Conservation (phyloP, 164 flowering plant genomes). For the Vitis rupestris region DNA sequence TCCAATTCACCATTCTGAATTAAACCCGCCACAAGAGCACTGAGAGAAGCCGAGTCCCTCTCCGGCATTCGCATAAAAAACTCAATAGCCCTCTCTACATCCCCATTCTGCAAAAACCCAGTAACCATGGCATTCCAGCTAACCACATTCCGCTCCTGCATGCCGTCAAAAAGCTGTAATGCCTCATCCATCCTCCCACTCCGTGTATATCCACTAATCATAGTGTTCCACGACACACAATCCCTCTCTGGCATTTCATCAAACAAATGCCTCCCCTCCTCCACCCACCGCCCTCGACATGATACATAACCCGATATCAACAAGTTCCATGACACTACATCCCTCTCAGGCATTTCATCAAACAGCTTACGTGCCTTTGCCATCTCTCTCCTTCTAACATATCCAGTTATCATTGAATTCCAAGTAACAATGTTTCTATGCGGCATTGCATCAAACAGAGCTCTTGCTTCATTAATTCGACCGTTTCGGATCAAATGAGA, state of each 20-base stretch:
- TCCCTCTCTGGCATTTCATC: slow-evolving; percentile 44
- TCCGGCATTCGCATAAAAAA: slow-evolving; percentile 38
- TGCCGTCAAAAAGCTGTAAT: slow-evolving; percentile 23
- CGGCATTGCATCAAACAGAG: slow-evolving; percentile 11
- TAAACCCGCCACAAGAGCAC: slow-evolving; percentile 50
- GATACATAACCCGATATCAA: slow-evolving; percentile 32
- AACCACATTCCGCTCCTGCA: slow-evolving; percentile 45
- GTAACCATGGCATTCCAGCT: slow-evolving; percentile 52
- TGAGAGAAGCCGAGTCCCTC: slow-evolving; percentile 33
- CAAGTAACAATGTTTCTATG: slow-evolving; percentile 24
- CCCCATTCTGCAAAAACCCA: slow-evolving; percentile 44
- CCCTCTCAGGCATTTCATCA: slow-evolving; percentile 28
- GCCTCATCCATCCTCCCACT: slow-evolving; percentile 42
- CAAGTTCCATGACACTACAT: slow-evolving; percentile 30
- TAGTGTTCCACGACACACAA: slow-evolving; percentile 46
- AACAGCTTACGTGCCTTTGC: slow-evolving; percentile 24
- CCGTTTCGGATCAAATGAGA: slow-evolving; percentile 19
- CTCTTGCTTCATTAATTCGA: slow-evolving; percentile 18
- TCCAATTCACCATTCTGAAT: slow-evolving; percentile 35
- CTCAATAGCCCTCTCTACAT: slow-evolving; percentile 33
- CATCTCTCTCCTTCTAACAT: slow-evolving; percentile 19
- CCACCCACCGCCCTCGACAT: slow-evolving; percentile 25
- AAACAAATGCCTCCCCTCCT: slow-evolving; percentile 38
- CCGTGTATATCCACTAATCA: slow-evolving; percentile 52
- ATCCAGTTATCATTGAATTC: slow-evolving; percentile 29